phyloP scores from a whole-genome alignment of 306 rosid genomes.

The Vigna reflexopilosa region DNA sequence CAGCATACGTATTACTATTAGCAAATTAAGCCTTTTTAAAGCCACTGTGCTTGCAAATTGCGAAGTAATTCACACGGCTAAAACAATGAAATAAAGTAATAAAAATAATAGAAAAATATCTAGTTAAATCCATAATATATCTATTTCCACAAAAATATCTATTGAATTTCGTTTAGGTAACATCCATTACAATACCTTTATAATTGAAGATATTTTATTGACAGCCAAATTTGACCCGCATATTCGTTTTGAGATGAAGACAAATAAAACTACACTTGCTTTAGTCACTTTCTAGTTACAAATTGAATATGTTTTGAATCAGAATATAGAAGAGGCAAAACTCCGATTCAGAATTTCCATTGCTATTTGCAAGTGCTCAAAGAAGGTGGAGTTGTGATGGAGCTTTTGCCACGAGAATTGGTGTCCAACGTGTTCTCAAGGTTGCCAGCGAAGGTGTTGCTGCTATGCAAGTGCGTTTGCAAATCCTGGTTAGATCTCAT shows the following conservation, averaged over 20 bases:
- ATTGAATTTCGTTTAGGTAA: background rate
- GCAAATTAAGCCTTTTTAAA: background rate
- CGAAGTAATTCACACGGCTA: background rate
- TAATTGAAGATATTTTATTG: background rate
- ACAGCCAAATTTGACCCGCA: conserved; percentile 3
- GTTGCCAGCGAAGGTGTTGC: background rate
- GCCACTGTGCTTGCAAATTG: background rate
- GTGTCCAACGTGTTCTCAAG: conserved; percentile 4
- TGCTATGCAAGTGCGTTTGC: conserved; percentile 17
- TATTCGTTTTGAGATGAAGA: background rate
- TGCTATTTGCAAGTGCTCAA: background rate
- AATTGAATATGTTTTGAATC: background rate
- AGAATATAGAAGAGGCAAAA: background rate
- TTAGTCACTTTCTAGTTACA: background rate
- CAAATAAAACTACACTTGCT: background rate
- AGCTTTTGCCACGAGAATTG: conserved; percentile 19
- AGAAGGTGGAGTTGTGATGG: background rate
- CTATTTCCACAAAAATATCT: background rate
- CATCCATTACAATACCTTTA: background rate
- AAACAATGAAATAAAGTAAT: background rate
- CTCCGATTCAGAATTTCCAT: background rate
- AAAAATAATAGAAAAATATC: background rate
- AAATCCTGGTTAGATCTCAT: conserved; percentile 32
- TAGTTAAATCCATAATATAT: background rate
- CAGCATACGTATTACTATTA: no score